Evolutionary conservation across 495 filamentous ascomycete genomes (phyloP).

Genomic region (Choiromyces venosus): DNA sequence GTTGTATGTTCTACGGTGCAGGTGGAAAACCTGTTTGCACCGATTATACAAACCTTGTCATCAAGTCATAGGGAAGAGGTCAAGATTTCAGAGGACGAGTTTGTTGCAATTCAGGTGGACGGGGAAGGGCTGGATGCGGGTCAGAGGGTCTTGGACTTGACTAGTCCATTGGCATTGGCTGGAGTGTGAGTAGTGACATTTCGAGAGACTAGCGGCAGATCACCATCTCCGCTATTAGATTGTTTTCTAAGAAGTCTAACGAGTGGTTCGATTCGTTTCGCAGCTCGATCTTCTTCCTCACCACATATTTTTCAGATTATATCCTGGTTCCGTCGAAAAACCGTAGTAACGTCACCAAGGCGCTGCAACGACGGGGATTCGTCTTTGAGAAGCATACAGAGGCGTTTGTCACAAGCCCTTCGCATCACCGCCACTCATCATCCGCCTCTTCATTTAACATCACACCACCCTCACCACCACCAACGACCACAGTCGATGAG

Average conservation of each 20-base stretch:
- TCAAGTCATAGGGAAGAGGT: conserved; percentile 51
- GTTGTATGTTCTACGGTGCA: conserved; percentile 75
- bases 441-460: conserved; percentile 48
- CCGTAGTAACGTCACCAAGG: conserved; percentile 64
- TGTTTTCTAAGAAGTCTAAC: background rate
- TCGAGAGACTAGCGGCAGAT: background rate
- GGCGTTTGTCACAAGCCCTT: conserved; percentile 57
- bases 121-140: conserved; percentile 86
- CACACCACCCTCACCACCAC: conserved; percentile 62
- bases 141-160: conserved; percentile 87
- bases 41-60: conserved; percentile 55
- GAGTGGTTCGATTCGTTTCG: conserved; percentile 13
- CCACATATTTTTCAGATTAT: conserved; percentile 96
- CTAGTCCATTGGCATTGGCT: conserved; percentile 82
- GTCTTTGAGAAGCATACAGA: conserved; percentile 65
- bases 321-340: conserved; percentile 79
- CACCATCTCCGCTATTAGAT: background rate
- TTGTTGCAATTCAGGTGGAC: conserved; percentile 79
- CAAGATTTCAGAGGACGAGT: conserved; percentile 73
- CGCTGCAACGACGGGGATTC: conserved; percentile 76
- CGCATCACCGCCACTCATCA: conserved; percentile 51
- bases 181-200: conserved; percentile 60
- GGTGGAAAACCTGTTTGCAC: conserved; percentile 66
- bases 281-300: conserved; percentile 94
- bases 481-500: conserved; percentile 68